Evolutionary conservation across 768 basidiomycete genomes (phyloP).

Genomic region (Suillus clintonianus): DNA sequence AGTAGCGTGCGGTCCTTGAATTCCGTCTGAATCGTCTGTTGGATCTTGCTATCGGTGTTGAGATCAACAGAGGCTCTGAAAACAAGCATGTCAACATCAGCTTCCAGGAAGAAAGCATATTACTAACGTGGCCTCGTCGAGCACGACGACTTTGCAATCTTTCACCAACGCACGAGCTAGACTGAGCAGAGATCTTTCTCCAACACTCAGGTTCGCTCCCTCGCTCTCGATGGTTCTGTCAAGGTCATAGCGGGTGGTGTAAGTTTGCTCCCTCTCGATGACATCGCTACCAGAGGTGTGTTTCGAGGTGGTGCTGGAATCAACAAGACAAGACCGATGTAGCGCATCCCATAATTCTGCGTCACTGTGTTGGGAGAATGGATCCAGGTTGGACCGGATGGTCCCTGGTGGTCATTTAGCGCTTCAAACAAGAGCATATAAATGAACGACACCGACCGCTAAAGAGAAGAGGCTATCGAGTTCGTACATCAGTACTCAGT

Average conservation of each 20-base stretch:
- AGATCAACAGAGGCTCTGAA: slow-evolving; percentile 38
- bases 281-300: slow-evolving; percentile 21
- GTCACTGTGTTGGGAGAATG: slow-evolving; percentile 64
- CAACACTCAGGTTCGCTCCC: slow-evolving; percentile 51
- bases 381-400: slow-evolving; percentile 57
- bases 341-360: slow-evolving; percentile 73
- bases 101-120: slow-evolving; percentile 30
- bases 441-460: slow-evolving; percentile 45
- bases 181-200: slow-evolving; percentile 49
- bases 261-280: slow-evolving; percentile 11
- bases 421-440: slow-evolving; percentile 16
- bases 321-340: slow-evolving; percentile 53
- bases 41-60: slow-evolving; percentile 57
- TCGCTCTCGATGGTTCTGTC: slow-evolving; percentile 55
- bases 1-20: slow-evolving; percentile 53
- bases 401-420: slow-evolving; percentile 44
- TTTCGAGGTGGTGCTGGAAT: slow-evolving; percentile 20
- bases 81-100: slow-evolving; percentile 4
- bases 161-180: slow-evolving; percentile 58
- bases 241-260: slow-evolving; percentile 44
- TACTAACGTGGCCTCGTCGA: slow-evolving; percentile 43
- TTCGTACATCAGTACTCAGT: slow-evolving; percentile 12
- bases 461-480: slow-evolving; percentile 54
- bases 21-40: slow-evolving; percentile 41
- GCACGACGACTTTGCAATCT: slow-evolving; percentile 47